Evolutionary conservation across 495 filamentous ascomycete species (phyloP), one percentile per base, ranked within the genome.

Genomic region (Hyaloscypha hepaticicola): DNA sequence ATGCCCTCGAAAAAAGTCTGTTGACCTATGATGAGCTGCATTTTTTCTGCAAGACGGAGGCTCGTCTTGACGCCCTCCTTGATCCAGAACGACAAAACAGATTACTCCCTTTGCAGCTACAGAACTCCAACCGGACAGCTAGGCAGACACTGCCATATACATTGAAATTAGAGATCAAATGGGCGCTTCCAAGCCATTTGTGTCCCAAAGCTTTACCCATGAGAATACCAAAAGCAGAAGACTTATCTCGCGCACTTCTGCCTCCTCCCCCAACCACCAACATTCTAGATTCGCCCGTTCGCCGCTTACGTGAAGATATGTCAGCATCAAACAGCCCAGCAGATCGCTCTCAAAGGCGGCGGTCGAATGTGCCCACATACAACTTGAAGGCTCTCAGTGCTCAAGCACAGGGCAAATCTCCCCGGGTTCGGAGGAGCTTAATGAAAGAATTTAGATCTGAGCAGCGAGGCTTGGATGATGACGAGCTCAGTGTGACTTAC

Each of bases 371-470:
- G 14, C 70, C 81, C 60, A 83, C 80, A 34, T 85, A 85, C 65
- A 83, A 85, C 60, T 66, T 83, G 48, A 82, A 80, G 65, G 64
- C 78, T 22, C 69, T 83, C 31, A 81, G 77, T 70, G 77, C 77
- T 62, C 80, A 72, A 53, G 77, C 77, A 14, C 72, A 79, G 31
- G 80, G 80, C 3, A 81, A 76, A 66, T 76, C 80, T 48, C 72
- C 71, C 11, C 77, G 75, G 64, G 72, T 71, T 55, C 69, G 74
- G 24, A 81, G 80, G 61, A 76, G 70, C 28, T 72, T 73, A 61
- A 74, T 76, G 66, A 58, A 67, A n/a, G 61, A 64, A 7, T 70
- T 73, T 8, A 74, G 75, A 53, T 68, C 64, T n/a, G 65, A 68
- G 12, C 71, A 49, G 25, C 21, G n/a, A 38, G 50, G 1, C 12